Base-by-base conservation (phyloP, 2,329 filamentous ascomycete genomes). In the Penicillium sp. region DNA sequence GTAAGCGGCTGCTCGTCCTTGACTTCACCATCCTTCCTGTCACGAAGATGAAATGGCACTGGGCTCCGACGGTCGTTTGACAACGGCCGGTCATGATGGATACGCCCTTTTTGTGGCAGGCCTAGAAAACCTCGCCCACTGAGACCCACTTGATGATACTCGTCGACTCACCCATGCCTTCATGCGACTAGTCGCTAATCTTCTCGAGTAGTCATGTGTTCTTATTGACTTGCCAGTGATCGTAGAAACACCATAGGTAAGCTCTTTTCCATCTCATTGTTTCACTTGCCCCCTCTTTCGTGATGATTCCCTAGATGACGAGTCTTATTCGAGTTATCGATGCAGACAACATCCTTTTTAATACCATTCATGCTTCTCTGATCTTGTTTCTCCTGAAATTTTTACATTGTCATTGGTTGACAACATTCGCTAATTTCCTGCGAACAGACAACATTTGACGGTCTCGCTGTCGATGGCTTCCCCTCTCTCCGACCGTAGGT, bases 111-210 rank as follows among this genome's bases (percentile, higher is more conserved):
- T 90, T 91, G 91, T 80, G 92, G 91, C 92, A 96, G 92, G 92
- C 92, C 91, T 96, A 96, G 92, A 96, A 96, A 96, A 96, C 93
- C 92, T 96, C 88, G 92, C 91, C 92, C 90, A 94, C 92, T 96
- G 92, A 96, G 81, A 73, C 63, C 58, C 53, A 34, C 47, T 55
- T 63, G 68, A 57, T 51, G 57, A 52, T 63, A 54, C 58, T 56
- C 59, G 69, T 65, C 55, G 57, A 59, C 61, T 69, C 63, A 60
- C 63, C 41, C 47, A 57, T 49, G 14, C 41, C 63, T 63, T 62
- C 34, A 31, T 17, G 59, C 61, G 64, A 64, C 63, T 64, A 60
- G 64, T 66, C 65, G 67, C 72, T 74, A 68, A 74, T 65, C 52
- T 41, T 62, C 42, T 62, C 57, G 60, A 62, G 60, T 57, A 66